Evolutionary conservation across 192 early-diverging fungal species (phyloP), one percentile per base, ranked within the genome.

Genomic region (Chytriomyces confervae): DNA sequence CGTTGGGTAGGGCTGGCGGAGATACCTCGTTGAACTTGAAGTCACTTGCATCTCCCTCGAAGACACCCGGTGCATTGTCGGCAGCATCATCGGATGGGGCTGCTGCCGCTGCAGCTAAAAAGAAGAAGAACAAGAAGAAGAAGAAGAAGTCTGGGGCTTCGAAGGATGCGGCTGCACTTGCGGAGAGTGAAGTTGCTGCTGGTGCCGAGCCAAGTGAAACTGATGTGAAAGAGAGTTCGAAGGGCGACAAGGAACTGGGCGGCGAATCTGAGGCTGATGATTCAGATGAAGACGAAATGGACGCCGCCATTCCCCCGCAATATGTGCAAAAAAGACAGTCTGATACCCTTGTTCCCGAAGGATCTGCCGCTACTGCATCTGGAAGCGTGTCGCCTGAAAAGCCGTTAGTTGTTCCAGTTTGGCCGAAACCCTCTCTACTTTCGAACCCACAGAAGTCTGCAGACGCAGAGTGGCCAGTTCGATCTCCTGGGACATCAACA

Each of bases 121-220:
- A 74, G 53, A 74, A 74, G 61, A 74, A 74, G 57, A 74, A 74
- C 72, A 74, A 74, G 61, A 74, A 74, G 61, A 62, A 43, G 57
- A 63, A 63, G 57, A 74, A 74, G 62, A 74, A 74, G 61, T 51
- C 70, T 16, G 47, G 29, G 53, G 18, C 29, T 11, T 10, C 53
- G n/a, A 13, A 27, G 10, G 45, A 72, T 18, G 49, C n/a, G 1
- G 11, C 53, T 3, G 49, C 53, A 2, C 0, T 23, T 18, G 16
- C 50, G 8, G 70, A 51, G 2, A 60, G 24, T 61, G 70, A 61
- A 16, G 2, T 18, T 43, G 47, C 29, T n/a, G 10, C 47, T 11
- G 47, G 48, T 18, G 67, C 29, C 48, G 18, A 1, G 29, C 43
- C 18, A n/a, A 50, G n/a, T 50, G 67, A 36, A 16, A 13, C n/a